Conservation (phyloP, 2,329 filamentous ascomycete species). For the Verticillium tricorpus region DNA sequence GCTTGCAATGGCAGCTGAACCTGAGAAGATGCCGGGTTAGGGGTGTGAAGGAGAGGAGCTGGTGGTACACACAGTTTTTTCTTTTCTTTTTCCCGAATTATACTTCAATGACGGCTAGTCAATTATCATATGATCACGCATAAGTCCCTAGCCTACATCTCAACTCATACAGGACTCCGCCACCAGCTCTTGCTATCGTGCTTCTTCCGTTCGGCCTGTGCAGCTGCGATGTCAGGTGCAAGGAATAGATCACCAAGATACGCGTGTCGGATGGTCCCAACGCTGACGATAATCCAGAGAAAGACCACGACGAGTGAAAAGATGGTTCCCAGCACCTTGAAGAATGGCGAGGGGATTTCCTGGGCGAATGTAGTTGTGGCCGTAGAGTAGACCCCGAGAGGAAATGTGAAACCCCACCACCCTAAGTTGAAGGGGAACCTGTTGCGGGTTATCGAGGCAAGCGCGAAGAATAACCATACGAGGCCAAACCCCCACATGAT, state of each 20-base stretch:
- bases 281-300: slow-evolving; percentile 37
- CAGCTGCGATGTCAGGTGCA: slow-evolving; percentile 22
- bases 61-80: too few relatives aligned
- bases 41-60: neutral
- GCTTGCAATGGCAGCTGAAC: neutral
- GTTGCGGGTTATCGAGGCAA: slow-evolving; percentile 33
- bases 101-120: too few relatives aligned
- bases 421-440: slow-evolving; percentile 41
- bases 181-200: neutral
- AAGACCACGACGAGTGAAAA: slow-evolving; percentile 34
- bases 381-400: slow-evolving; percentile 38
- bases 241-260: slow-evolving; percentile 38
- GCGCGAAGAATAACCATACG: slow-evolving; percentile 37
- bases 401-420: slow-evolving; percentile 45
- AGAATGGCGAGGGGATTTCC: slow-evolving; percentile 38
- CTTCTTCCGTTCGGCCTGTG: neutral
- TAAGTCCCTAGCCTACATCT: neutral
- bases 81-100: neutral
- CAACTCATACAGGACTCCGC: neutral
- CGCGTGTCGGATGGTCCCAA: slow-evolving; percentile 30
- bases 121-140: too few relatives aligned
- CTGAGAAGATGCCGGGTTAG: neutral
- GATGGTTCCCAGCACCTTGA: slow-evolving; percentile 35
- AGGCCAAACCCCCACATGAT: slow-evolving; percentile 41
- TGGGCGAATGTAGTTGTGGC: slow-evolving; percentile 33